Conservation (phyloP, 1,139 yeast species). For the Hyphopichia fennica region DNA sequence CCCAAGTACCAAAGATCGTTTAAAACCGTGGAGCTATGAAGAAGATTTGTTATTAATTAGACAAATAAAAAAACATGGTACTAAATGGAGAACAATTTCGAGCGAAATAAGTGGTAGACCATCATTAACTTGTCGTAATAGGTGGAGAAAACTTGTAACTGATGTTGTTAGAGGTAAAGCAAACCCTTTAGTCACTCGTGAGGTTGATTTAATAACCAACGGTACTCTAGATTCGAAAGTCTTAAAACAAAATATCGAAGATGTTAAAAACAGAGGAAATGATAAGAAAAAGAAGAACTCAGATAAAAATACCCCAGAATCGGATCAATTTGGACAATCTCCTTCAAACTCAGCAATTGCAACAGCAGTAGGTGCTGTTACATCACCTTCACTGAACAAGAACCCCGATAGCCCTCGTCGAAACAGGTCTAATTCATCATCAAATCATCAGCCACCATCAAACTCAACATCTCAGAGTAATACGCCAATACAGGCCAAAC, state of each 20-base stretch:
- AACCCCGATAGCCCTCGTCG: too few relatives aligned
- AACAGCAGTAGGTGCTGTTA: background rate
- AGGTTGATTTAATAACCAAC: slow-evolving; percentile 36
- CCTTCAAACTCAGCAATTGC: background rate
- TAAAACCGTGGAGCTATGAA: slow-evolving; percentile 75
- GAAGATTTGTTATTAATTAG: slow-evolving; percentile 72
- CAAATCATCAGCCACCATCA: too few relatives aligned
- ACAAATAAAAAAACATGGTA: slow-evolving; percentile 72
- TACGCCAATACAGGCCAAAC: background rate
- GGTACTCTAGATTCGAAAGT: slow-evolving; percentile 10
- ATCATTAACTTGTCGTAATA: slow-evolving; percentile 83
- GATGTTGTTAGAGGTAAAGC: slow-evolving; percentile 69
- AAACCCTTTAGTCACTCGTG: slow-evolving; percentile 30
- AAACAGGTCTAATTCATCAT: too few relatives aligned
- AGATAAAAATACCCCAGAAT: background rate
- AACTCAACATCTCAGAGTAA: too few relatives aligned
- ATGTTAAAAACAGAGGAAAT: background rate
- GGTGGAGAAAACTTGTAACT: slow-evolving; percentile 87
- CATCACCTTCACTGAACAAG: too few relatives aligned
- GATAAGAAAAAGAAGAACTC: background rate
- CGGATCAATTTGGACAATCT: background rate
- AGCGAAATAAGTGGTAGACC: slow-evolving; percentile 75
- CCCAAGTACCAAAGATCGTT: slow-evolving; percentile 74
- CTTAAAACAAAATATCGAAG: background rate
- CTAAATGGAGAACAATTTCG: slow-evolving; percentile 87